Conservation (phyloP, 768 basidiomycete genomes). For the Hirschioporus abietinus region DNA sequence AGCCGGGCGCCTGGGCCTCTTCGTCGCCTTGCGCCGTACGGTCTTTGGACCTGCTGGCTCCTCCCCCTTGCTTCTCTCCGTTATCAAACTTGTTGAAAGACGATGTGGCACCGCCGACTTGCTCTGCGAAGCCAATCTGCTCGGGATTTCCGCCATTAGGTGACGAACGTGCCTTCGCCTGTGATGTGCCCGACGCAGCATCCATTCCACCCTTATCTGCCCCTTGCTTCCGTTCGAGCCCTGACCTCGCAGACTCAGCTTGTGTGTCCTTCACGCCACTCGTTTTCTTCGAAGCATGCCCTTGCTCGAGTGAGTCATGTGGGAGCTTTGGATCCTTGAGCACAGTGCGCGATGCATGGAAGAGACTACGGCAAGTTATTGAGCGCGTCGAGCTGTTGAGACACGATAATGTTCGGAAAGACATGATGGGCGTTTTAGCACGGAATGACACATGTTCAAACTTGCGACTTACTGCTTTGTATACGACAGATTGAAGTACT, state of each 20-base stretch:
- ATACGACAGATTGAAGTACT: no score
- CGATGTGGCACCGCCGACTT: constrained; percentile 3
- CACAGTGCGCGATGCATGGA: neutral
- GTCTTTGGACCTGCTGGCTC: neutral
- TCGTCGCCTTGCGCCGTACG: constrained; percentile 14
- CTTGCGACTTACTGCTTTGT: no score
- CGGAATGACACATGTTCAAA: no score
- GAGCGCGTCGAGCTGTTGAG: neutral
- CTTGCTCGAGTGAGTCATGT: neutral
- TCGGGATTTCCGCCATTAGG: constrained; percentile 2
- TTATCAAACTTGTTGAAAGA: neutral
- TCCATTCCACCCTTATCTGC: neutral
- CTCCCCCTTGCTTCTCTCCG: neutral
- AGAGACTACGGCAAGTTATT: neutral
- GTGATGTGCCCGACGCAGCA: neutral
- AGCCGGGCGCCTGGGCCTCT: constrained; percentile 24
- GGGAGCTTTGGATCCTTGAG: neutral
- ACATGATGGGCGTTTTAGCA: no score
- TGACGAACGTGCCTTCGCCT: neutral
- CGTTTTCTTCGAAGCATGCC: neutral
- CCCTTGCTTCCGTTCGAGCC: neutral
- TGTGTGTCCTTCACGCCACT: neutral
- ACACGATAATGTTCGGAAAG: no score
- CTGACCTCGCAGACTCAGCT: neutral
- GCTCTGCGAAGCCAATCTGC: constrained; percentile 7